phyloP scores from a whole-genome alignment of 345 rosid genomes.

The Cardamine occulta region DNA sequence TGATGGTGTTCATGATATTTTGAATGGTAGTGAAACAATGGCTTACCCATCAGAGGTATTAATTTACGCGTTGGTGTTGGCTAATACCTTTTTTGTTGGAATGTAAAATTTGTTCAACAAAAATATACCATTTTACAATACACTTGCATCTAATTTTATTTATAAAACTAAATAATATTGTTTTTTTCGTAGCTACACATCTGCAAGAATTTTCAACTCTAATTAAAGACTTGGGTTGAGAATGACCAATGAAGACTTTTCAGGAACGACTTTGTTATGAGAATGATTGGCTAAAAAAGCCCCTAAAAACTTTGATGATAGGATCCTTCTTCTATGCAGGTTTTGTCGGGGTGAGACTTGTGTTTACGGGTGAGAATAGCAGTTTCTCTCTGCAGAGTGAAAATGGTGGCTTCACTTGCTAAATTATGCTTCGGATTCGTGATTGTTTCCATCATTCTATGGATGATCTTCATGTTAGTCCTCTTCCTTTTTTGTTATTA shows the following conservation, averaged over 20 bases:
- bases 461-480: conserved; percentile 88
- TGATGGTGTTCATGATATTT: too few relatives aligned
- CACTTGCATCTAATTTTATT: not conserved
- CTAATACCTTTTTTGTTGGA: not conserved
- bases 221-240: too few relatives aligned
- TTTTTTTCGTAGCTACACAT: not conserved
- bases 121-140: too few relatives aligned
- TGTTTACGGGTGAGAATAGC: not conserved
- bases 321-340: conserved; percentile 52
- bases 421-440: conserved; percentile 84
- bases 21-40: too few relatives aligned
- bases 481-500: too few relatives aligned
- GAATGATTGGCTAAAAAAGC: not conserved
- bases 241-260: too few relatives aligned
- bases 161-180: not conserved
- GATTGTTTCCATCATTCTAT: conserved; percentile 67
- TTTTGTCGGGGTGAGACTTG: conserved; percentile 14
- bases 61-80: too few relatives aligned
- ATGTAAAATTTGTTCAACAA: too few relatives aligned
- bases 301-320: conserved; percentile 50
- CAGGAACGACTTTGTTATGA: not conserved
- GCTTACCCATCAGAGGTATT: too few relatives aligned
- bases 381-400: conserved; percentile 21
- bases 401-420: conserved; percentile 90
- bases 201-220: not conserved